Evolutionary conservation across 2,329 filamentous ascomycete genomes (phyloP).

Genomic region (Plenodomus tracheiphilus): DNA sequence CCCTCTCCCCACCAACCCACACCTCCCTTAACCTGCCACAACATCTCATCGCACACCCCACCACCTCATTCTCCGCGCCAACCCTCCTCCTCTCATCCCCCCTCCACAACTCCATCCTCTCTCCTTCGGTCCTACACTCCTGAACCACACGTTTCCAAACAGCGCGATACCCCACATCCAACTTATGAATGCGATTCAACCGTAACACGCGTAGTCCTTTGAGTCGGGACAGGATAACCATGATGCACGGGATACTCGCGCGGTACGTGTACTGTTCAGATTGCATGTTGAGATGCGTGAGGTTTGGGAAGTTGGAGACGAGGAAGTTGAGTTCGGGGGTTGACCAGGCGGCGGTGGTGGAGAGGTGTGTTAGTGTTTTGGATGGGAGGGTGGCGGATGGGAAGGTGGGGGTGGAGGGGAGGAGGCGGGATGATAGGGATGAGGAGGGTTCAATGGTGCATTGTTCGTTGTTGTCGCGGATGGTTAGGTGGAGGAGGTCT

Average conservation of each 20-base stretch:
- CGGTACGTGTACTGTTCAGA: constrained; percentile 20
- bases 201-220: constrained; percentile 7
- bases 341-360: constrained; percentile 17
- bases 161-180: constrained; percentile 19
- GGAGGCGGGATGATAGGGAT: constrained; percentile 6
- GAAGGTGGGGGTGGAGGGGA: background rate
- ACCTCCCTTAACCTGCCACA: constrained; percentile 8
- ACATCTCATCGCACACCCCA: constrained; percentile 3
- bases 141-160: constrained; percentile 18
- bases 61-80: constrained; percentile 18
- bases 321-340: constrained; percentile 11
- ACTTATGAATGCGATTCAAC: constrained; percentile 13
- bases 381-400: background rate
- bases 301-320: constrained; percentile 6
- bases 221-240: constrained; percentile 8
- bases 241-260: constrained; percentile 11
- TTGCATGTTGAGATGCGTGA: constrained; percentile 13
- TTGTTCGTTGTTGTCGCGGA: constrained; percentile 11
- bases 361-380: constrained; percentile 10
- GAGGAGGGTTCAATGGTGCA: constrained; percentile 18
- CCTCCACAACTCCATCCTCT: constrained; percentile 11
- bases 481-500: constrained; percentile 6
- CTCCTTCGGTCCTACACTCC: constrained; percentile 11
- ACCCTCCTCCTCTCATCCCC: constrained; percentile 16
- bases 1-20: constrained; percentile 20